Evolutionary conservation across 257 asterid genomes (phyloP), one percentile per base, ranked within the genome.

Genomic region (Anisodus acutangulus): DNA sequence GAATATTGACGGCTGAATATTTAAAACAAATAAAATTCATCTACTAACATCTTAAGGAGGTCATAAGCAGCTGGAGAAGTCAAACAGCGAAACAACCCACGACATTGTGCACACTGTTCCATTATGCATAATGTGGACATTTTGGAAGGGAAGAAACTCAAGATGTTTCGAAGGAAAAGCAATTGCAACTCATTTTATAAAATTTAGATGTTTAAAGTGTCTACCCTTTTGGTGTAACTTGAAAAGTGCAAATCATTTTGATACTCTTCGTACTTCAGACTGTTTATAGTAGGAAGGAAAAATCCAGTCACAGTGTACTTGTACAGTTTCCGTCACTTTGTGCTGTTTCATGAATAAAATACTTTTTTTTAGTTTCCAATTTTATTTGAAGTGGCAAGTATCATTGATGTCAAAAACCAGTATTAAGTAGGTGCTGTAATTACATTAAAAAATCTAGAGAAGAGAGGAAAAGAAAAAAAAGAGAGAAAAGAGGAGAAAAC

Each of bases 281-380:
- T 22, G 15, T 63, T 51, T 76, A 51, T 76, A 49, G 62, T 74
- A 74, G 81, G 62, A 76, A 76, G 63, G 81, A 76, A 51, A 76
- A 76, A 5, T 41, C 19, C n/a, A 12, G 19, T 11, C 60, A 31
- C 35, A 10, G 41, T 72, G 80, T 47, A 72, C 3, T 47, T 72
- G 80, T 22, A 47, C 80, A 72, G 41, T 72, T 47, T 47, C 80
- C 39, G 47, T 41, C n/a, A 19, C 41, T 72, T 72, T 41, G 60
- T 47, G 41, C 10, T 47, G 11, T 22, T 47, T 51, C 80, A 22
- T 47, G 59, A 72, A 72, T 35, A 72, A 71, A 72, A 37, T 68
- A 31, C 35, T 39, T 15, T 9, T 68, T 66, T 31, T 26, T 49
- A 62, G 69, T 22, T 26, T 64, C 39, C 19, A 31, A 67, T 37